These are phyloP conservation scores for Carex arenaria DNA, from an alignment of 202 grass and related monocot species.

Conservation along the genomic window DNA sequence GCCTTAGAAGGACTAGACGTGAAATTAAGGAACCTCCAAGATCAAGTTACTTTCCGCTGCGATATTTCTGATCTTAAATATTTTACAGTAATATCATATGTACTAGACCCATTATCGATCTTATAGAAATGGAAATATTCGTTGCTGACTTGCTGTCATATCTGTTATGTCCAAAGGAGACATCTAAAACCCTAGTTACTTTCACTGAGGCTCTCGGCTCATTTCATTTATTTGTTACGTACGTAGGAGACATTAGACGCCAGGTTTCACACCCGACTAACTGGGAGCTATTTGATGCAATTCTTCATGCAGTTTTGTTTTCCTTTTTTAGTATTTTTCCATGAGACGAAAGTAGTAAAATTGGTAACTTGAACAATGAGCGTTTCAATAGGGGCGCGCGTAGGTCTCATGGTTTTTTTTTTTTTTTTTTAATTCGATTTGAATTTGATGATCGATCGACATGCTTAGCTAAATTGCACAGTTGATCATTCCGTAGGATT, in stretches of 20 bases:
- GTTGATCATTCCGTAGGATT: neutral
- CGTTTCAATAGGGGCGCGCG: neutral
- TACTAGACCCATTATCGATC: neutral
- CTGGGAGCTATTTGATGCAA: neutral
- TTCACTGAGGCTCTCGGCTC: neutral
- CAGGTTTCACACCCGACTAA: slow-evolving; percentile 9
- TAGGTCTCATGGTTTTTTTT: no score
- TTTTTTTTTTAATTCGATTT: no score
- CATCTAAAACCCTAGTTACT: slow-evolving; percentile 26
- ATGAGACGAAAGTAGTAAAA: neutral
- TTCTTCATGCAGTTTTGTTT: slow-evolving; percentile 8
- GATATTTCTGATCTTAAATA: no score
- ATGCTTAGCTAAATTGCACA: neutral
- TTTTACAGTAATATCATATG: no score
- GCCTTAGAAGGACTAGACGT: no score
- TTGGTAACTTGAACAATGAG: neutral
- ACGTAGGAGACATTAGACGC: slow-evolving; percentile 15
- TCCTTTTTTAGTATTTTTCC: neutral
- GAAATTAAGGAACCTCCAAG: no score
- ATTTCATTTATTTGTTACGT: slow-evolving; percentile 4
- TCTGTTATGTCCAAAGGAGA: slow-evolving; percentile 19
- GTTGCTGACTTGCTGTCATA: slow-evolving; percentile 15
- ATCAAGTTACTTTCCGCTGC: no score
- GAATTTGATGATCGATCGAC: neutral
- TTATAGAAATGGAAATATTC: neutral